A percentile compares a stretch with the other conserved stretches of the same genome.
These are phyloP conservation scores for Gynostemma pentaphyllum DNA, from an alignment of 306 rosid species.

Conservation along the genomic window DNA sequence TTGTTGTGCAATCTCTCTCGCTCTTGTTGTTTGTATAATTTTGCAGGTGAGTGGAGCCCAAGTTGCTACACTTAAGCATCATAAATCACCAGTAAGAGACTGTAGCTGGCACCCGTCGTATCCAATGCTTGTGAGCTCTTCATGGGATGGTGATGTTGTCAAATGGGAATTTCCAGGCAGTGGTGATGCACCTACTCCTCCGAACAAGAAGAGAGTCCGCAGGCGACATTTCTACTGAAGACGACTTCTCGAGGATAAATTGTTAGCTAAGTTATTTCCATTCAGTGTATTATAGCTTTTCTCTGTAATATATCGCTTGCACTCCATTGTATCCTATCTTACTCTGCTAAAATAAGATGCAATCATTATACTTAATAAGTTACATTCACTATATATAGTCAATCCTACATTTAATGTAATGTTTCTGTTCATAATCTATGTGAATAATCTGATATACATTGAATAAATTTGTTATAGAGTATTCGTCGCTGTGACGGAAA, in stretches of 20 bases:
- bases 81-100: constrained; percentile 78
- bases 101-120: constrained; percentile 94
- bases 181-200: constrained; percentile 25
- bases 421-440: constrained; percentile 8
- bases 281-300: background rate
- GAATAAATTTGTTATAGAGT: background rate
- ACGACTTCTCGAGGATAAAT: constrained; percentile 5
- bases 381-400: background rate
- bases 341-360: background rate
- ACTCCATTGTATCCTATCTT: background rate
- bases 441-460: background rate
- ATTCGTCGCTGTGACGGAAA: background rate
- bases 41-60: constrained; percentile 64
- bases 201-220: constrained; percentile 21
- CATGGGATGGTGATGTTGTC: constrained; percentile 87
- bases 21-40: background rate
- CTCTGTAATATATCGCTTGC: background rate
- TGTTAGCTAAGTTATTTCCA: constrained; percentile 3
- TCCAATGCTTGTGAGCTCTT: constrained; percentile 75
- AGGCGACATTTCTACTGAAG: constrained; percentile 26
- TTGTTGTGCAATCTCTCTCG: background rate
- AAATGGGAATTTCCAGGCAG: constrained; percentile 69
- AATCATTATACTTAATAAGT: background rate
- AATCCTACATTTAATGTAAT: background rate
- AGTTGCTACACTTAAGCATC: constrained; percentile 87